phyloP scores from a whole-genome alignment of 78 protist species.

The Guillardia theta region DNA sequence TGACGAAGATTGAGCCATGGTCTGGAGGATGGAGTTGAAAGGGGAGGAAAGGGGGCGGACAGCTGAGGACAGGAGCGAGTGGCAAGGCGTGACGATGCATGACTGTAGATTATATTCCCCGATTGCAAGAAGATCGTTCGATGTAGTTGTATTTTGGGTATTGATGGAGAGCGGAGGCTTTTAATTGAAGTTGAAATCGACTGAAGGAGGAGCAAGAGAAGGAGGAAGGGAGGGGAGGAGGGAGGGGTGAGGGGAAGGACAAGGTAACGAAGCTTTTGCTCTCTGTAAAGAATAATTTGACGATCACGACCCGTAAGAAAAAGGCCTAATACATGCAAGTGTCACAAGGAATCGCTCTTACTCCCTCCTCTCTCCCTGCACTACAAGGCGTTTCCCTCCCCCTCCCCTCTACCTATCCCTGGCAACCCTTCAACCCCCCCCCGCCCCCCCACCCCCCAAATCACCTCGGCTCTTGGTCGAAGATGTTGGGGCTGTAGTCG shows the following conservation, averaged over 20 bases:
- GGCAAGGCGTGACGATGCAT: neutral
- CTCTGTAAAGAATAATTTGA: neutral
- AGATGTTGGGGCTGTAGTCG: neutral
- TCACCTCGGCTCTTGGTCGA: slow-evolving; percentile 2
- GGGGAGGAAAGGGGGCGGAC: neutral
- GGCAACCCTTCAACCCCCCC: no score
- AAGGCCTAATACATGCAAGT: neutral
- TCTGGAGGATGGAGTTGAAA: neutral
- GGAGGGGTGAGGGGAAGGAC: neutral
- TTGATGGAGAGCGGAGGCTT: no score
- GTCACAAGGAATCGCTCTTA: no score
- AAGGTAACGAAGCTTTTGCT: no score
- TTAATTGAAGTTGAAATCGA: neutral
- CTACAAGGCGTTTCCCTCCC: no score
- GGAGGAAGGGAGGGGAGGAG: neutral
- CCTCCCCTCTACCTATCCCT: no score
- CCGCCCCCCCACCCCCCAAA: no score
- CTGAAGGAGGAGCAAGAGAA: neutral
- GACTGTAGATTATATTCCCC: neutral
- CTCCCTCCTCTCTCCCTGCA: no score
- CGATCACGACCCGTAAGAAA: neutral
- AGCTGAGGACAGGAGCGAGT: neutral
- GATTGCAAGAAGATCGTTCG: neutral
- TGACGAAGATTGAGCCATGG: neutral
- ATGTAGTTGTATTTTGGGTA: no score